Conservation (phyloP, 192 early-diverging fungal species). For the Chytriomyces sp. region DNA sequence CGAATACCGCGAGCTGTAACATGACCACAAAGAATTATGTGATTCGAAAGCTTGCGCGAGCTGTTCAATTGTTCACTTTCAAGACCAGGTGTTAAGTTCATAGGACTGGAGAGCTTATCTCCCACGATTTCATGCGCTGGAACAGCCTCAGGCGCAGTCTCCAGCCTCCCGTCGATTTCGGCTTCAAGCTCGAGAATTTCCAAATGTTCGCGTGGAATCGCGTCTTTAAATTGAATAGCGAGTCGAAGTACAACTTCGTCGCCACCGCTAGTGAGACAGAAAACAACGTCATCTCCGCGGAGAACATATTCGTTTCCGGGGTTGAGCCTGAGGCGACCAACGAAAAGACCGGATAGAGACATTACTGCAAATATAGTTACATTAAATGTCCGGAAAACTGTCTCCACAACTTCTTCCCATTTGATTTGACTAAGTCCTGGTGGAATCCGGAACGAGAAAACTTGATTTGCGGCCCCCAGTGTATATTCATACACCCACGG, state of each 20-base stretch:
- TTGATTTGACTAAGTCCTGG: conserved; percentile 43
- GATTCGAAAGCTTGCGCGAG: conserved; percentile 9
- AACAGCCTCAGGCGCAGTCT: background rate
- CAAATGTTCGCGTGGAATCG: conserved; percentile 35
- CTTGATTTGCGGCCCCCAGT: conserved; percentile 50
- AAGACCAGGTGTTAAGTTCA: background rate
- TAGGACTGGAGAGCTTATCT: conserved; percentile 10
- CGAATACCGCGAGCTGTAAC: conserved; percentile 45
- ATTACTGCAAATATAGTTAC: conserved; percentile 50
- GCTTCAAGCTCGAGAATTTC: conserved; percentile 39
- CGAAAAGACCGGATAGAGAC: conserved; percentile 25
- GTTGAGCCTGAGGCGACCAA: conserved; percentile 38
- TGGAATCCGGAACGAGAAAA: conserved; percentile 47
- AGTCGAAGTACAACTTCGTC: conserved; percentile 51
- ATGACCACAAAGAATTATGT: conserved; percentile 53
- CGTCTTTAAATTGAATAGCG: conserved; percentile 48
- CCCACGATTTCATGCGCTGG: background rate
- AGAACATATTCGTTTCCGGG: conserved; percentile 39
- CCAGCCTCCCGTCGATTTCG: conserved; percentile 40
- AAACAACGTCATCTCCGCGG: conserved; percentile 43
- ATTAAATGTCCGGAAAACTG: conserved; percentile 41
- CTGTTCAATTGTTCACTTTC: background rate
- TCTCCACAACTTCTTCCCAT: conserved; percentile 42
- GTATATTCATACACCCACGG: conserved; percentile 47
- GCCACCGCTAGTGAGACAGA: conserved; percentile 43